Evolutionary conservation across 441 rosid species (phyloP), one percentile per base, ranked within the genome.

Genomic region (Isatis lusitanica): DNA sequence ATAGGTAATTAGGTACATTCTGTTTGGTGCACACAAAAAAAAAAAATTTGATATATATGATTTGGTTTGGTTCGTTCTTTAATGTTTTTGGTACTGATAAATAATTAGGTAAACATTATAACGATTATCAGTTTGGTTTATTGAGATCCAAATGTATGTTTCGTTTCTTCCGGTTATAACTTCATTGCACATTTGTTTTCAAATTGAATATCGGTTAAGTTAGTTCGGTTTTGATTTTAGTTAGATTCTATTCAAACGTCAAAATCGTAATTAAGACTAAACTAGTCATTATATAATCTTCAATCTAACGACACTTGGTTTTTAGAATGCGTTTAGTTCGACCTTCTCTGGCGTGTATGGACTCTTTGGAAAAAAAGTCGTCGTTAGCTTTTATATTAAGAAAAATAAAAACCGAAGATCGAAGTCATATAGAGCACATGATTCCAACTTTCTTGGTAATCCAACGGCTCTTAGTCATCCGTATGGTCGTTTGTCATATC

Each of bases 371-470:
- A 2, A 39, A 66, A 60, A 67, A 39, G 74, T 66, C 68, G 57
- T 59, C 50, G 69, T 60, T 33, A 11, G 21, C 58, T 68, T 74
- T 74, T 67, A 6, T 24, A 40, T 6, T 18, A 68, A 68, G 69
- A 68, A 50, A 66, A 59, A 58, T 10, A 47, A 40, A 48, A 62
- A 13, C 44, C 17, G 18, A 36, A 36, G 0, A 24, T 21, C 30
- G 9, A 57, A 56, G 56, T 39, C 18, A 55, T 26, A 36, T 16
- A 73, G 58, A 58, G 67, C 68, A 74, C 62, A 74, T 59, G 78
- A 67, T 61, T 68, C 69, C 78, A 74, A 67, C 63, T 74, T 74
- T 74, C 39, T 68, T 67, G 68, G 78, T 16, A 51, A 74, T 68
- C 74, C 57, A 74, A 75, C 69, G 70, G 78, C 74, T 9, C 30